Evolutionary conservation across 371 early-diverging fungal genomes (phyloP).

Genomic region (Circinella minor): DNA sequence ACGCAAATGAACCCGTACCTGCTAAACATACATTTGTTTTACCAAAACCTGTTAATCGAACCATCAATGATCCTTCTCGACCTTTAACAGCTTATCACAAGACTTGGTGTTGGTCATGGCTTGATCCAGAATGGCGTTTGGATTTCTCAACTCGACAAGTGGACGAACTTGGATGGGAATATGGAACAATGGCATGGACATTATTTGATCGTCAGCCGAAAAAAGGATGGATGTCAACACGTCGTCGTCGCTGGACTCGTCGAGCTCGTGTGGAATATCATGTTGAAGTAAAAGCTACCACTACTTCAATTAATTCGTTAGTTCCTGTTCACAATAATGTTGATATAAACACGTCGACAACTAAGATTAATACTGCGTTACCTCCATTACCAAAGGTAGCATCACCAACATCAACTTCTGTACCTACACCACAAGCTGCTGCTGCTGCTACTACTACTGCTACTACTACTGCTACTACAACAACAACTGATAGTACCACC

Average conservation of each 20-base stretch:
- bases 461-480: no score
- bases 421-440: no score
- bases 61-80: background rate
- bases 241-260: constrained; percentile 28
- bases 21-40: constrained; percentile 16
- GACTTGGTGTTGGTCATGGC: constrained; percentile 23
- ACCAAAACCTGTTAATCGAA: constrained; percentile 10
- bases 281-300: background rate
- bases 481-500: no score
- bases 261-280: constrained; percentile 19
- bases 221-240: constrained; percentile 21
- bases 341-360: no score
- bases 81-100: constrained; percentile 8
- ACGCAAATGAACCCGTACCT: constrained; percentile 10
- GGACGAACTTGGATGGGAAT: constrained; percentile 26
- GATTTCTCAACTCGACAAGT: constrained; percentile 7
- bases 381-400: no score
- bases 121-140: constrained; percentile 23
- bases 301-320: no score
- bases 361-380: no score
- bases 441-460: no score
- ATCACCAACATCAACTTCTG: no score
- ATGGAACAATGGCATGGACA: constrained; percentile 23
- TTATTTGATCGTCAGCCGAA: constrained; percentile 22
- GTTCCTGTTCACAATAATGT: no score